phyloP scores from a whole-genome alignment of 495 filamentous ascomycete genomes.

The Chaetomidium leptoderma region DNA sequence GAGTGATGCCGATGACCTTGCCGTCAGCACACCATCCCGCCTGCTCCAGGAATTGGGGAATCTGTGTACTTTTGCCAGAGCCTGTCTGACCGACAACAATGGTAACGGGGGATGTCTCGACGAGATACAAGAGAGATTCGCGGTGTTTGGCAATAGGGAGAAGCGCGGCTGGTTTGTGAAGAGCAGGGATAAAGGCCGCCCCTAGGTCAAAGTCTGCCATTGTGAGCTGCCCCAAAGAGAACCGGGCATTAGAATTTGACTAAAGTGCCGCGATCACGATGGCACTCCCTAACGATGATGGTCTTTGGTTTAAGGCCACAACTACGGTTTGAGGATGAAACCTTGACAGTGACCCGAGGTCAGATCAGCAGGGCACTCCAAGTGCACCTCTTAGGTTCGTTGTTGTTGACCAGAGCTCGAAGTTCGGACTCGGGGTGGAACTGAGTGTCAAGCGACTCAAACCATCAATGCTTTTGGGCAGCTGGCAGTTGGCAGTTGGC shows the following conservation, averaged over 20 bases:
- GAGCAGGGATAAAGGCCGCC: conserved; percentile 63
- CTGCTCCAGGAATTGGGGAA: conserved; percentile 81
- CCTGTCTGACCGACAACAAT: conserved; percentile 90
- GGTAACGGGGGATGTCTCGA: conserved; percentile 73
- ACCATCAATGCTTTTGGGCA: too few relatives aligned
- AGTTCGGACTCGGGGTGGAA: too few relatives aligned
- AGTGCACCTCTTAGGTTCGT: too few relatives aligned
- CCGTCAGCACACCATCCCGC: conserved; percentile 82
- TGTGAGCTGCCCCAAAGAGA: background rate
- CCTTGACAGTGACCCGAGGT: too few relatives aligned
- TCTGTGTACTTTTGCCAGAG: conserved; percentile 84
- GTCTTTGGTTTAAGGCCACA: too few relatives aligned
- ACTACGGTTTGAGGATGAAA: too few relatives aligned
- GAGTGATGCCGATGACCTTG: conserved; percentile 83
- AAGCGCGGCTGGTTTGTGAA: conserved; percentile 72
- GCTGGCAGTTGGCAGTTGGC: too few relatives aligned
- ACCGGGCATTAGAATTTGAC: background rate
- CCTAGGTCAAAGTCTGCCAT: conserved; percentile 60
- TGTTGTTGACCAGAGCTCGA: too few relatives aligned
- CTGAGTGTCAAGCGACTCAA: too few relatives aligned
- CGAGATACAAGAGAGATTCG: conserved; percentile 66
- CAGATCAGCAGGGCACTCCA: too few relatives aligned
- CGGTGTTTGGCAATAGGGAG: conserved; percentile 75
- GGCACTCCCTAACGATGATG: too few relatives aligned
- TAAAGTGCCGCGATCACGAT: too few relatives aligned